Percentiles rank a stretch among this genome's conserved stretches.
Evolutionary conservation across 192 early-diverging fungal genomes (phyloP).

Genomic region (Backusella sp.): DNA sequence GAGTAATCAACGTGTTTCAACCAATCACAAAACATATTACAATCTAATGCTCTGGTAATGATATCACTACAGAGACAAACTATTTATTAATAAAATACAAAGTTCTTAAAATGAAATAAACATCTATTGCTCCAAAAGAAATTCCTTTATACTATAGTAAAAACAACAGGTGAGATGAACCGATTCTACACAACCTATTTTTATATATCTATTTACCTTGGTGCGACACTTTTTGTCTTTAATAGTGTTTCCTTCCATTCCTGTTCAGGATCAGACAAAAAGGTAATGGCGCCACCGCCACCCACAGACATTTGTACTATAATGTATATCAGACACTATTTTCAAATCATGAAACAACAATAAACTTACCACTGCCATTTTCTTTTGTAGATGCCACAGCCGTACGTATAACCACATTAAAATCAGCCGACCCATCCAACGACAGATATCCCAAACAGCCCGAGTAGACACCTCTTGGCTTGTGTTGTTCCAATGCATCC

Average conservation of each 20-base stretch:
- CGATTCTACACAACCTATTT: background rate
- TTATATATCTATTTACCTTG: conserved; percentile 36
- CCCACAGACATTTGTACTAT: conserved; percentile 70
- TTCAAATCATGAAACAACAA: background rate
- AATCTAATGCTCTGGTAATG: no score
- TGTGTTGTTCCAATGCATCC: conserved; percentile 65
- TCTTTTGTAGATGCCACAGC: conserved; percentile 53
- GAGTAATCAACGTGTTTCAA: no score
- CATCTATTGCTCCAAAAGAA: background rate
- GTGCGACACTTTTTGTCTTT: conserved; percentile 64
- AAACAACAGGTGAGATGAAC: background rate
- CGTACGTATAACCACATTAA: conserved; percentile 92
- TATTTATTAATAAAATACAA: no score
- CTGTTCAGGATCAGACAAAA: conserved; percentile 77
- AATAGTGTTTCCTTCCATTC: conserved; percentile 89
- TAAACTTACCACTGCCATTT: background rate
- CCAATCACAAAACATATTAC: no score
- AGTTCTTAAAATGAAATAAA: background rate
- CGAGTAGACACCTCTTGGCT: conserved; percentile 83
- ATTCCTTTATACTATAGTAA: background rate
- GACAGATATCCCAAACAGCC: conserved; percentile 91
- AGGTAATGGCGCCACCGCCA: conserved; percentile 91
- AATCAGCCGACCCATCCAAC: conserved; percentile 53
- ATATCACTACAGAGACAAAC: no score
- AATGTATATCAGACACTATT: background rate